Evolutionary conservation across 2,329 filamentous ascomycete species (phyloP).

Genomic region (Colletotrichum euphorbiae): DNA sequence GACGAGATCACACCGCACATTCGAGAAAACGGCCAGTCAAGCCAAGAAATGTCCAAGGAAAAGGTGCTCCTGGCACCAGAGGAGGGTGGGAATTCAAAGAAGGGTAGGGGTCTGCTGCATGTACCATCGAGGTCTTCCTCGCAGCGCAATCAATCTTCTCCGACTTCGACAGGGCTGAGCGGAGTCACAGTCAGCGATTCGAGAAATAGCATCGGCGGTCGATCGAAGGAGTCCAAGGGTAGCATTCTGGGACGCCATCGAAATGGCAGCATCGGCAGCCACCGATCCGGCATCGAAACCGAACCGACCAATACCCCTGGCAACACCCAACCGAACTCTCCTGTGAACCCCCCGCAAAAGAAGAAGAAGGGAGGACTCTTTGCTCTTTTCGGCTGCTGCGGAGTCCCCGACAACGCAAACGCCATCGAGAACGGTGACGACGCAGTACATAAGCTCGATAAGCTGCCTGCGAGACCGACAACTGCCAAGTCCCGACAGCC

Average conservation of each 20-base stretch:
- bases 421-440: slow-evolving; percentile 63
- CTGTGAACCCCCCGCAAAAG: slow-evolving; percentile 61
- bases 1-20: slow-evolving; percentile 48
- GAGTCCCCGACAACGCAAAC: slow-evolving; percentile 70
- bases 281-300: slow-evolving; percentile 65
- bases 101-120: slow-evolving; percentile 64
- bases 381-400: slow-evolving; percentile 75
- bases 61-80: slow-evolving; percentile 56
- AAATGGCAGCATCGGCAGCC: slow-evolving; percentile 77
- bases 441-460: slow-evolving; percentile 69
- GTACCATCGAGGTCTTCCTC: slow-evolving; percentile 73
- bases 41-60: slow-evolving; percentile 57
- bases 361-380: slow-evolving; percentile 69
- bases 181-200: slow-evolving; percentile 69
- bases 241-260: slow-evolving; percentile 72
- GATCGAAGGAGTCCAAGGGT: slow-evolving; percentile 73
- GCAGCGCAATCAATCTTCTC: slow-evolving; percentile 69
- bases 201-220: slow-evolving; percentile 71
- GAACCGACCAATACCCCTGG: slow-evolving; percentile 62
- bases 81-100: slow-evolving; percentile 58
- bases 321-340: slow-evolving; percentile 64
- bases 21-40: slow-evolving; percentile 44
- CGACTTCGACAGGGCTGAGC: slow-evolving; percentile 69
- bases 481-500: slow-evolving; percentile 66
- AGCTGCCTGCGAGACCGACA: slow-evolving; percentile 64